Percentiles rank a stretch among this genome's conserved stretches.
These are phyloP conservation scores for Leccinum variicolor DNA, from an alignment of 768 basidiomycete genomes.

Conservation along the genomic window DNA sequence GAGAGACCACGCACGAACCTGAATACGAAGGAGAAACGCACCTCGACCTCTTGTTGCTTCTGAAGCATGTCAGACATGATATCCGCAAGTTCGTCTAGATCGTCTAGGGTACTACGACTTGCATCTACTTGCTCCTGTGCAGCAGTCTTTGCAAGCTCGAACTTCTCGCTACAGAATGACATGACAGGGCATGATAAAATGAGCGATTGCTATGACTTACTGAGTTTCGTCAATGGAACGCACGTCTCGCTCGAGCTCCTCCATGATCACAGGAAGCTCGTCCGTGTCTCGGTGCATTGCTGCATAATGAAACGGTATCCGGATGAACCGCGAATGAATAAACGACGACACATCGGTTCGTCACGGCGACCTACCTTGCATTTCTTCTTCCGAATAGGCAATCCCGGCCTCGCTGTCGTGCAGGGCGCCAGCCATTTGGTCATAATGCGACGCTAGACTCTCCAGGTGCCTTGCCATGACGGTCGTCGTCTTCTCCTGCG, in stretches of 20 bases:
- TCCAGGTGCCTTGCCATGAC: conserved; percentile 76
- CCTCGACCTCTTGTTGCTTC: conserved; percentile 68
- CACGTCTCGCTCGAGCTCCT: conserved; percentile 62
- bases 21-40: conserved; percentile 23
- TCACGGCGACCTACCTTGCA: conserved; percentile 46
- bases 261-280: conserved; percentile 71
- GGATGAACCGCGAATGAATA: neutral
- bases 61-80: conserved; percentile 78
- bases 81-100: conserved; percentile 73
- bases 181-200: neutral
- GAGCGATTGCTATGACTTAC: conserved; percentile 39
- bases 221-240: conserved; percentile 50
- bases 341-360: neutral
- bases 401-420: conserved; percentile 69
- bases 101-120: conserved; percentile 49
- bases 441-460: conserved; percentile 70
- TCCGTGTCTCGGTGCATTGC: conserved; percentile 82
- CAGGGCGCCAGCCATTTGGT: conserved; percentile 68
- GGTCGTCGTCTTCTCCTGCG: conserved; percentile 54
- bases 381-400: conserved; percentile 62
- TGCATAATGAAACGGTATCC: conserved; percentile 22
- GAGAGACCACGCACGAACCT: neutral
- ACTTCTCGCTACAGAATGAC: conserved; percentile 43
- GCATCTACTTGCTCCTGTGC: conserved; percentile 48
- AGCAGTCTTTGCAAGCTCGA: conserved; percentile 42